Conservation (phyloP, 371 early-diverging fungal genomes). For the Syncephalastrum contaminatum region DNA sequence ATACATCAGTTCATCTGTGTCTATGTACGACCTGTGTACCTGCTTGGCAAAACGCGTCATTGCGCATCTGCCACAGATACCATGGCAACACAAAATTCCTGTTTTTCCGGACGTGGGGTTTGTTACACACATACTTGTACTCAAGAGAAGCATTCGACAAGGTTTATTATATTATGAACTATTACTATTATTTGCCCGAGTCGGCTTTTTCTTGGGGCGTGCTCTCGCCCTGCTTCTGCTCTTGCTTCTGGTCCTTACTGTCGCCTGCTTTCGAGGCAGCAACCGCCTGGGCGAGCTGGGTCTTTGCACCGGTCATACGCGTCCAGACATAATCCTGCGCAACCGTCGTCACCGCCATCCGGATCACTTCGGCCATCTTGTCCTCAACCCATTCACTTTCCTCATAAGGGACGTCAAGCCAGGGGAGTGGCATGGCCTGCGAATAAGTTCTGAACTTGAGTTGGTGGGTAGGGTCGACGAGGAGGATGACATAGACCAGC, state of each 20-base stretch:
- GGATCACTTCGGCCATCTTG: constrained; percentile 58
- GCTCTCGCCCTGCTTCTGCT: no score
- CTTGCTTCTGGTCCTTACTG: no score
- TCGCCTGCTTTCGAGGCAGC: neutral
- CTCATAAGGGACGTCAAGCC: constrained; percentile 65
- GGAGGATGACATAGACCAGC: constrained; percentile 49
- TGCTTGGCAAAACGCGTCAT: no score
- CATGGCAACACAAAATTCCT: constrained; percentile 6
- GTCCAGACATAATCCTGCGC: constrained; percentile 74
- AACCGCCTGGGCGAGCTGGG: constrained; percentile 12
- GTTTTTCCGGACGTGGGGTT: no score
- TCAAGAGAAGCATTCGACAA: neutral
- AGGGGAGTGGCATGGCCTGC: constrained; percentile 56
- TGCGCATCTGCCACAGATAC: no score
- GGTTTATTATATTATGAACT: no score
- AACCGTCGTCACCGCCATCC: constrained; percentile 55
- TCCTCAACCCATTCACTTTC: constrained; percentile 74
- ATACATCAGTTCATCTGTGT: no score
- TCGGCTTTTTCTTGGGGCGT: no score
- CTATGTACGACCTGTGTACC: no score
- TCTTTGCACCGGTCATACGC: constrained; percentile 51
- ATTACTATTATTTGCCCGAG: no score
- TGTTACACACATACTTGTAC: no score
- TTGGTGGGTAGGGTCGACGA: constrained; percentile 63
- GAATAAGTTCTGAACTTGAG: constrained; percentile 59